Conservation (phyloP, 169 alveolate genomes). For the Perkinsus marinus region DNA sequence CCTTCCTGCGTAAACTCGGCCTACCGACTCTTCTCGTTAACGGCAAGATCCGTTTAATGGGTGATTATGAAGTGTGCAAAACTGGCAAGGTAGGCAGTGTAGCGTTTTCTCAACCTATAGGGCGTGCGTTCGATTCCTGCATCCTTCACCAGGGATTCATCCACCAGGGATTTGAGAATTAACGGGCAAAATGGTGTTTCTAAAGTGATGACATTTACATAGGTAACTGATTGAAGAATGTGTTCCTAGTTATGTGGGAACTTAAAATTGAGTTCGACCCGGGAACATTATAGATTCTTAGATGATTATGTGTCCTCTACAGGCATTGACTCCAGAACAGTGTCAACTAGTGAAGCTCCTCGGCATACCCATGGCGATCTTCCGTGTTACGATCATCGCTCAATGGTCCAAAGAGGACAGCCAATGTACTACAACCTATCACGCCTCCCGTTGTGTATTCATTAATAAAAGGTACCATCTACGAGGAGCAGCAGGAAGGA, state of each 20-base stretch:
- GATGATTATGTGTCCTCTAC: too few species aligned
- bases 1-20: conserved; percentile 10
- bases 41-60: conserved; percentile 11
- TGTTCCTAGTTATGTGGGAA: too few species aligned
- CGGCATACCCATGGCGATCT: neutral
- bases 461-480: too few species aligned
- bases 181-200: too few species aligned
- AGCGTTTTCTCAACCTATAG: neutral
- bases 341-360: conserved; percentile 5
- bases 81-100: neutral
- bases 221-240: too few species aligned
- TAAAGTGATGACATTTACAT: too few species aligned
- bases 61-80: conserved; percentile 10
- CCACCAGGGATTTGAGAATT: too few species aligned
- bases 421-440: neutral
- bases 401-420: neutral
- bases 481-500: too few species aligned
- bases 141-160: too few species aligned
- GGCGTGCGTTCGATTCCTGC: neutral
- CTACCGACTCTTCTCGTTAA: conserved; percentile 12
- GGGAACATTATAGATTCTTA: too few species aligned
- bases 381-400: neutral
- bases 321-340: conserved; percentile 9
- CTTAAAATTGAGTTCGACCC: too few species aligned
- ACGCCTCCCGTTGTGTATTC: too few species aligned